A percentile compares a stretch with the other conserved stretches of the same genome.
phyloP scores from a whole-genome alignment of 352 stramenopile species.

The Phytophthora boehmeriae region DNA sequence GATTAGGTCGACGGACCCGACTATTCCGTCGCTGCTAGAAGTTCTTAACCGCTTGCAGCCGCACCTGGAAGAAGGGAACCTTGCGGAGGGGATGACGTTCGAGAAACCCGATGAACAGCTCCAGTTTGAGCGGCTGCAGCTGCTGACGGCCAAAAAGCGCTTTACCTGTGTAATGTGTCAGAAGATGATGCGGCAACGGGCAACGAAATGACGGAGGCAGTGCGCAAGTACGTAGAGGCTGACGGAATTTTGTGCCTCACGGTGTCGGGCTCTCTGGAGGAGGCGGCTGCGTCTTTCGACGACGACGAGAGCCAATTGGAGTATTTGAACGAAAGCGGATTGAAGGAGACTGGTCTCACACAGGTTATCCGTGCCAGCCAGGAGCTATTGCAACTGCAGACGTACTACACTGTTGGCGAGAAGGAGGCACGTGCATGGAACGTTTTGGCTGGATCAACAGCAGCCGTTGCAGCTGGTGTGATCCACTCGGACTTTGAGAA shows the following conservation, averaged over 20 bases:
- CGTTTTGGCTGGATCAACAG: conserved; percentile 75
- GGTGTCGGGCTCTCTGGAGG: conserved; percentile 79
- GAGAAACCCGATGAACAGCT: conserved; percentile 89
- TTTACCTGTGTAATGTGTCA: conserved; percentile 98
- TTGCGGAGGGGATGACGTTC: conserved; percentile 54
- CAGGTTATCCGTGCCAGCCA: conserved; percentile 91
- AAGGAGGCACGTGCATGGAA: conserved; percentile 89
- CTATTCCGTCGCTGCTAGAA: conserved; percentile 51
- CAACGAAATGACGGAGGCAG: conserved; percentile 92
- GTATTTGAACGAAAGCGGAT: conserved; percentile 91
- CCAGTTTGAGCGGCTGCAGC: conserved; percentile 81
- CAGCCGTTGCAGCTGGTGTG: conserved; percentile 69
- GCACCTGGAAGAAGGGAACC: conserved; percentile 87
- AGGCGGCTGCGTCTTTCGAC: conserved; percentile 81
- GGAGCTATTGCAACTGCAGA: conserved; percentile 94
- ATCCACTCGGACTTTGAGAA: conserved; percentile 92
- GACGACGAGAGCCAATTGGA: conserved; percentile 93
- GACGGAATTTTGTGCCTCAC: conserved; percentile 76
- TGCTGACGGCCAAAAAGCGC: conserved; percentile 94
- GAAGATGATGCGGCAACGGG: conserved; percentile 93
- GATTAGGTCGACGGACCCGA: conserved; percentile 59
- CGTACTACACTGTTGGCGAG: conserved; percentile 96
- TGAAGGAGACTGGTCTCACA: conserved; percentile 79
- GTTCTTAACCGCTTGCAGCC: conserved; percentile 66
- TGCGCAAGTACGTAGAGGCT: conserved; percentile 65